Evolutionary conservation across 169 alveolate genomes (phyloP).

Genomic region (Eimeria maxima): DNA sequence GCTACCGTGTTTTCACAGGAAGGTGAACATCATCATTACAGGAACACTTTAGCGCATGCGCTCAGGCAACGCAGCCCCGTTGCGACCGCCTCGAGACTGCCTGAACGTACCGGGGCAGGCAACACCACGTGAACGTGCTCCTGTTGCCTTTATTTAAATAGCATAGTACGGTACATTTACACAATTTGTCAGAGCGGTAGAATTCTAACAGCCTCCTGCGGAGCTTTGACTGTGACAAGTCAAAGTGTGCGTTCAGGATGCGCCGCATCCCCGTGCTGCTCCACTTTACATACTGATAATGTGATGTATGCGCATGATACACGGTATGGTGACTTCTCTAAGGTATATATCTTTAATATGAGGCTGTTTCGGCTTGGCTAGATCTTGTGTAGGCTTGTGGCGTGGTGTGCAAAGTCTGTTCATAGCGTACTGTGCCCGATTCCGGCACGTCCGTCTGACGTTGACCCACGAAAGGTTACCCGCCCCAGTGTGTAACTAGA

Average conservation of each 20-base stretch:
- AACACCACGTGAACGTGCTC: neutral
- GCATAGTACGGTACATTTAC: neutral
- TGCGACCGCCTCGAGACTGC: conserved; percentile 28
- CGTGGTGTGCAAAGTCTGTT: no score
- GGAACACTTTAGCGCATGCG: conserved; percentile 39
- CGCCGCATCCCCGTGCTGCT: neutral
- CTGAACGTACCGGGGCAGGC: neutral
- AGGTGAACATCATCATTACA: neutral
- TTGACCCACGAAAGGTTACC: no score
- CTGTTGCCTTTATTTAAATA: neutral
- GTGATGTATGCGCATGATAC: neutral
- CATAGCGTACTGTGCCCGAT: no score
- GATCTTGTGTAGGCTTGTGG: no score
- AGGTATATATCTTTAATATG: no score
- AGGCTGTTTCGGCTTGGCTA: no score
- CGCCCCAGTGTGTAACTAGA: no score
- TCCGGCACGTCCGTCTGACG: no score
- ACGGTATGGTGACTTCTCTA: no score
- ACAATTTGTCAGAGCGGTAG: neutral
- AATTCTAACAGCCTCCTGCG: neutral
- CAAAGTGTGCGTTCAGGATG: no score
- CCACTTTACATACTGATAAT: neutral
- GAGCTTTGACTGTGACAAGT: neutral
- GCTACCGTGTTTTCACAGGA: neutral
- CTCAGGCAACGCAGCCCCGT: conserved; percentile 50